Evolutionary conservation across 2,329 filamentous ascomycete genomes (phyloP).

Genomic region (Emergomyces pasteurianus): DNA sequence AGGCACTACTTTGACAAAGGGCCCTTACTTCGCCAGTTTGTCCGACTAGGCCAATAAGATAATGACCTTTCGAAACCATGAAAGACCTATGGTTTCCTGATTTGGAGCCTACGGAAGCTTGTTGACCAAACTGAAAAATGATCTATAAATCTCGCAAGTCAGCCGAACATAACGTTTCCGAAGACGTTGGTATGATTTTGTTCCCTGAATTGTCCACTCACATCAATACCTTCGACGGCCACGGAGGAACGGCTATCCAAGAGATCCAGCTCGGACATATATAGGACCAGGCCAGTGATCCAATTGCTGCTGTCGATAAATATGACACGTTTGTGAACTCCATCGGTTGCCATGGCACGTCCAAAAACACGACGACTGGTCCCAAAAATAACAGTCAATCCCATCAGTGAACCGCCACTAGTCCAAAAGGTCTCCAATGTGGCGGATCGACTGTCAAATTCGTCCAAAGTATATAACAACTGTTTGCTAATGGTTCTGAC

Average conservation of each 20-base stretch:
- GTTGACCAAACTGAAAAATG: background rate
- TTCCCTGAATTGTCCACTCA: background rate
- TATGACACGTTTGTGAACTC: background rate
- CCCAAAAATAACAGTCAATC: background rate
- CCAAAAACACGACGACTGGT: background rate
- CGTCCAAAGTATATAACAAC: background rate
- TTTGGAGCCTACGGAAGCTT: background rate
- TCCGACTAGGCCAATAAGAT: conserved; percentile 1
- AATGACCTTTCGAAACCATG: background rate
- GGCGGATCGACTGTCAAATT: background rate
- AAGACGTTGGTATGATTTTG: background rate
- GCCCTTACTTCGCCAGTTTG: background rate
- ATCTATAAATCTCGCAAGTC: background rate
- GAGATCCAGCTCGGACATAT: background rate
- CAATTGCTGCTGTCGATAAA: background rate
- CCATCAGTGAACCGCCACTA: background rate
- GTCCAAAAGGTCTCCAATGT: background rate
- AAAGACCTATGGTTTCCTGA: background rate
- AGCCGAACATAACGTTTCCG: background rate
- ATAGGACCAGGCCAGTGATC: background rate
- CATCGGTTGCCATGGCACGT: background rate
- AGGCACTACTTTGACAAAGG: background rate
- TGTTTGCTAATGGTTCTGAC: background rate
- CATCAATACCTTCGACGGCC: background rate
- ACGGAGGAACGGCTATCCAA: background rate